These are phyloP conservation scores for Chalciporus sphaerocephalus DNA, from an alignment of 768 basidiomycete species.

Conservation along the genomic window DNA sequence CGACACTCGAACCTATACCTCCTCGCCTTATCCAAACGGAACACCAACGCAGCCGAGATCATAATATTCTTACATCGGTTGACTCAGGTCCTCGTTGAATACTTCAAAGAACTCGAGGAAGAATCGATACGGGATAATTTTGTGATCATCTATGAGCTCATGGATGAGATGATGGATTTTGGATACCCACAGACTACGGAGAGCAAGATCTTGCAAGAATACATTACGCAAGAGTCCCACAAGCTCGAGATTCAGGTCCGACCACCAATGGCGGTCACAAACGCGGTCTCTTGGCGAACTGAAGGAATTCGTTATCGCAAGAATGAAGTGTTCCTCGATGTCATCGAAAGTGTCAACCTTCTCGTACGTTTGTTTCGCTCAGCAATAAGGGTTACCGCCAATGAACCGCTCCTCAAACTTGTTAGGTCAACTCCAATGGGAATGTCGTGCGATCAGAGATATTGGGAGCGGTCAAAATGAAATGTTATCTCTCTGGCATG, in stretches of 20 bases:
- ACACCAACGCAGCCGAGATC: constrained; percentile 92
- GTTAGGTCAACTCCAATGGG: constrained; percentile 90
- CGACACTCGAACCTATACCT: constrained; percentile 96
- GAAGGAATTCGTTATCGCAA: constrained; percentile 97
- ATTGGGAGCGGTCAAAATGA: constrained; percentile 99
- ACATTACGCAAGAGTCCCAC: constrained; percentile 98
- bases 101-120: constrained; percentile 99
- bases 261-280: constrained; percentile 95
- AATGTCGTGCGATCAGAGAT: constrained; percentile 98
- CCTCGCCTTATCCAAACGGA: constrained; percentile 91
- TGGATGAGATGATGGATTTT: constrained; percentile 99
- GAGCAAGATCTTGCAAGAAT: constrained; percentile 98
- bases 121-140: constrained; percentile 99
- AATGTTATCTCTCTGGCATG: constrained; percentile 99
- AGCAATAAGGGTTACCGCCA: not conserved
- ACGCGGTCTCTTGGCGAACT: constrained; percentile 97
- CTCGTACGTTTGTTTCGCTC: constrained; percentile 50
- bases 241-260: constrained; percentile 91
- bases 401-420: not conserved
- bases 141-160: constrained; percentile 96
- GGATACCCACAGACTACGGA: constrained; percentile 99
- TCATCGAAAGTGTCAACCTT: constrained; percentile 95
- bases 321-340: constrained; percentile 99
- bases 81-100: constrained; percentile 89
- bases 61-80: constrained; percentile 95